phyloP scores from a whole-genome alignment of 2,329 filamentous ascomycete species.

The Pseudogymnoascus sp. region DNA sequence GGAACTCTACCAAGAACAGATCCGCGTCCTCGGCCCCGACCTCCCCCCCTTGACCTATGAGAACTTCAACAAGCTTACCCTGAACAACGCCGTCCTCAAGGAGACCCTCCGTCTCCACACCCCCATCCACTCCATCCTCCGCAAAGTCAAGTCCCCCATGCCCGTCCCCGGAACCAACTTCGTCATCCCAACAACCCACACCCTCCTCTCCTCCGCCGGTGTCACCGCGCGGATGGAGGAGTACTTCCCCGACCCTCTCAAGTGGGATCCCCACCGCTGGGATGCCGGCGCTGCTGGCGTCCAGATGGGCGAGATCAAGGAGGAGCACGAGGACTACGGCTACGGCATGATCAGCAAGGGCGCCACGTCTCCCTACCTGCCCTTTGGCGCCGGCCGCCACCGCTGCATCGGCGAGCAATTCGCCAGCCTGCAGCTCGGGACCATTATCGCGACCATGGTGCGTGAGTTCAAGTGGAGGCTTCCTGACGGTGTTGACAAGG shows the following conservation, averaged over 20 bases:
- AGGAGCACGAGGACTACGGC: constrained; percentile 83
- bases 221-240: constrained; percentile 62
- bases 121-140: constrained; percentile 91
- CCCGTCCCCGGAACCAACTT: constrained; percentile 73
- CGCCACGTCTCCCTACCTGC: constrained; percentile 79
- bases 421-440: constrained; percentile 84
- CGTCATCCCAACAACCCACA: constrained; percentile 71
- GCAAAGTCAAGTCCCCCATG: constrained; percentile 84
- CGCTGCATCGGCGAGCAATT: constrained; percentile 96
- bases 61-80: constrained; percentile 65
- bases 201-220: constrained; percentile 75
- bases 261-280: constrained; percentile 92
- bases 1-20: constrained; percentile 76
- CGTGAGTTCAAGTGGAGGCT: constrained; percentile 74
- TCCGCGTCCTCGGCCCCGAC: constrained; percentile 61
- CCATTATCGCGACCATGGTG: constrained; percentile 70
- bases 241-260: constrained; percentile 72
- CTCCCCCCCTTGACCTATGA: constrained; percentile 70
- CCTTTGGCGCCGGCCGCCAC: constrained; percentile 88
- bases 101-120: constrained; percentile 87
- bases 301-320: constrained; percentile 43
- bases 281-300: constrained; percentile 53
- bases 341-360: constrained; percentile 92
- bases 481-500: constrained; percentile 56
- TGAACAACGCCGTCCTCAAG: constrained; percentile 79